A percentile compares a stretch with the other conserved stretches of the same genome.
Evolutionary conservation across 2,329 filamentous ascomycete genomes (phyloP).

Genomic region (Colletotrichum australisinense): DNA sequence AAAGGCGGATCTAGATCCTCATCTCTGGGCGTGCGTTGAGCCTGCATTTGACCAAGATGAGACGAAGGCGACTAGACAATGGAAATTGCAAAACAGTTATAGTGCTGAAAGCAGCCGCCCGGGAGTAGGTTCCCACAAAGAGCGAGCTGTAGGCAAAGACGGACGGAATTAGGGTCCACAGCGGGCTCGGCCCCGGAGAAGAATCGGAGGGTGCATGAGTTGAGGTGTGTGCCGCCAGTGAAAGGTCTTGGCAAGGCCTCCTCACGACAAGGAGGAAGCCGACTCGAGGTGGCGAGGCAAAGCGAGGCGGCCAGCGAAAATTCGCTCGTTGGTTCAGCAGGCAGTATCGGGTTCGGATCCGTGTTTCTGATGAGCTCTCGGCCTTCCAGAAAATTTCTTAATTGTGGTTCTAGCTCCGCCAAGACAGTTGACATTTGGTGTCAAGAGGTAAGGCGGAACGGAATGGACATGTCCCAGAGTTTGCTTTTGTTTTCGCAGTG

Average conservation of each 20-base stretch:
- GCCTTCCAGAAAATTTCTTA: conserved; percentile 6
- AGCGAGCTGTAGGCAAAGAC: background rate
- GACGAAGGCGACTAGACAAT: background rate
- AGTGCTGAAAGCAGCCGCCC: background rate
- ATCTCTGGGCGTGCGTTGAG: background rate
- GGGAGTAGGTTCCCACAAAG: background rate
- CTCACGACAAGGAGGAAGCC: conserved; percentile 1
- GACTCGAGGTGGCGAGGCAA: conserved; percentile 13
- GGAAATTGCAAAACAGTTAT: background rate
- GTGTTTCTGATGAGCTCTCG: conserved; percentile 8
- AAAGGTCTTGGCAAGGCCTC: conserved; percentile 18
- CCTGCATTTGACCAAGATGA: conserved; percentile 10
- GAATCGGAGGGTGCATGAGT: conserved; percentile 22
- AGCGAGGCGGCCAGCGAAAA: background rate
- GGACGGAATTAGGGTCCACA: conserved; percentile 16
- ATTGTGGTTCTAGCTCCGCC: background rate
- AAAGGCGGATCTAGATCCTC: conserved; percentile 1
- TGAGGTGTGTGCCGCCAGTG: background rate
- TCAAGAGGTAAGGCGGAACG: background rate
- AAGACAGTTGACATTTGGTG: background rate
- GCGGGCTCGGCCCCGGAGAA: conserved; percentile 26
- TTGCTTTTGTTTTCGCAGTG: conserved; percentile 15
- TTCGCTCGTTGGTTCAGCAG: background rate
- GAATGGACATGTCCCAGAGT: background rate
- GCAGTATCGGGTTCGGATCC: conserved; percentile 3